Base-by-base conservation (phyloP, 352 stramenopile species). In the Phytophthora tubulina region DNA sequence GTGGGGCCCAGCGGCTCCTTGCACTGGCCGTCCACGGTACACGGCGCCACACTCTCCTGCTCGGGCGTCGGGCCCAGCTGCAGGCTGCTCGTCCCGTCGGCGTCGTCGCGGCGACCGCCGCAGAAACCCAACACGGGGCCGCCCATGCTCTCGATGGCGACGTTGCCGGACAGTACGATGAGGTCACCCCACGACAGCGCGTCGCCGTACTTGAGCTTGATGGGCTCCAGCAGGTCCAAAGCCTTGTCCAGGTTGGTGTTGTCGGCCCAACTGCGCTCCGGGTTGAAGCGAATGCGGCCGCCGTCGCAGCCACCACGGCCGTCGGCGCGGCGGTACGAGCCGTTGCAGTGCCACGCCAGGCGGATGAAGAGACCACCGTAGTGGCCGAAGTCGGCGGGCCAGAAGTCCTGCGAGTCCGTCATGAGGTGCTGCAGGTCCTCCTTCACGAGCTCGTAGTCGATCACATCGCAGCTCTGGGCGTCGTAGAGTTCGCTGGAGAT, bases 81-180 rank as follows among this genome's bases (percentile, higher is more conserved):
- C 38, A 90, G 53, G 33, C 81, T 92, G 56, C 76, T 91, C 17
- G 83, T 86, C 11, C 86, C 89, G 65, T 86, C 84, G 3, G 77
- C 72, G 27, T 89, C 86, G 82, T 98, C 97, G 9, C 73, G 77
- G 30, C 97, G 81, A 61, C 95, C 95, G 54, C 95, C 96, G n/a
- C 79, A 82, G 78, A 96, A 98, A 33, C 79, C 79, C 67, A 99
- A 89, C 33, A 88, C 87, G 15, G 97, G 96, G 3, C 96, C 96
- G 21, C 95, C 96, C 64, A 96, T 92, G 66, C 97, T 85, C 77
- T 98, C 91, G 32, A 99, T 94, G 10, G 95, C 94, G 17, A 95
- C 81, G 44, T 90, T 78, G n/a, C 92, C 95, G 17, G 94, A 93
- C 35, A 98, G 88, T 5, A 96, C 97, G 67, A 96, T 99, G 35